Percentiles rank a stretch among this genome's conserved stretches.
These are phyloP conservation scores for Astraeus odoratus DNA, from an alignment of 768 basidiomycete genomes.

Conservation along the genomic window DNA sequence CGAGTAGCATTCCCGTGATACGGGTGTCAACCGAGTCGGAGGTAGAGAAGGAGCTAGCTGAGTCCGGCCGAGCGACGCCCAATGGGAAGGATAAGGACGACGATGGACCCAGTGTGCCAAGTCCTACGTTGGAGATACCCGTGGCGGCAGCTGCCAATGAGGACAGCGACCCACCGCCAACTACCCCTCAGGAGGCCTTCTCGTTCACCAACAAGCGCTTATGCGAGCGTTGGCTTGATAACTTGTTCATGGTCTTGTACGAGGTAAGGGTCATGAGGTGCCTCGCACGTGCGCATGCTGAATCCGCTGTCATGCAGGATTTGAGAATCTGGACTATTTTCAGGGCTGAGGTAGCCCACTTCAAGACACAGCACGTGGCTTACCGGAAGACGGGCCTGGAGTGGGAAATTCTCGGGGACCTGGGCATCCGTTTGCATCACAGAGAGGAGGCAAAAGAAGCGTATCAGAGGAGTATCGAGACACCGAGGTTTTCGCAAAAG, in stretches of 20 bases:
- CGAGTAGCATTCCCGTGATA: slow-evolving; percentile 54
- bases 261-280: slow-evolving; percentile 48
- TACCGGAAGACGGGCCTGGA: slow-evolving; percentile 96
- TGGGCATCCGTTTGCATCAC: slow-evolving; percentile 90
- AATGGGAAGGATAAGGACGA: slow-evolving; percentile 30
- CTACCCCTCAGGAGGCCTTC: slow-evolving; percentile 52
- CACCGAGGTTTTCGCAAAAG: slow-evolving; percentile 78
- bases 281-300: not conserved
- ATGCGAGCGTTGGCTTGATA: slow-evolving; percentile 97
- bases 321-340: slow-evolving; percentile 98
- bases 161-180: slow-evolving; percentile 20
- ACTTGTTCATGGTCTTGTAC: slow-evolving; percentile 96
- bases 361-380: slow-evolving; percentile 96
- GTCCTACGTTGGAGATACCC: slow-evolving; percentile 34
- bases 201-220: slow-evolving; percentile 95
- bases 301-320: slow-evolving; percentile 47
- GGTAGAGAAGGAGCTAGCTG: slow-evolving; percentile 36
- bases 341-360: slow-evolving; percentile 96
- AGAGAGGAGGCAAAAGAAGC: slow-evolving; percentile 99
- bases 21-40: slow-evolving; percentile 70
- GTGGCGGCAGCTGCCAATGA: slow-evolving; percentile 34
- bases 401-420: slow-evolving; percentile 97
- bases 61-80: slow-evolving; percentile 13
- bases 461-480: slow-evolving; percentile 89
- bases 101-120: slow-evolving; percentile 26